Evolutionary conservation across 768 basidiomycete species (phyloP), one percentile per base, ranked within the genome.

Genomic region (Mycena metata): DNA sequence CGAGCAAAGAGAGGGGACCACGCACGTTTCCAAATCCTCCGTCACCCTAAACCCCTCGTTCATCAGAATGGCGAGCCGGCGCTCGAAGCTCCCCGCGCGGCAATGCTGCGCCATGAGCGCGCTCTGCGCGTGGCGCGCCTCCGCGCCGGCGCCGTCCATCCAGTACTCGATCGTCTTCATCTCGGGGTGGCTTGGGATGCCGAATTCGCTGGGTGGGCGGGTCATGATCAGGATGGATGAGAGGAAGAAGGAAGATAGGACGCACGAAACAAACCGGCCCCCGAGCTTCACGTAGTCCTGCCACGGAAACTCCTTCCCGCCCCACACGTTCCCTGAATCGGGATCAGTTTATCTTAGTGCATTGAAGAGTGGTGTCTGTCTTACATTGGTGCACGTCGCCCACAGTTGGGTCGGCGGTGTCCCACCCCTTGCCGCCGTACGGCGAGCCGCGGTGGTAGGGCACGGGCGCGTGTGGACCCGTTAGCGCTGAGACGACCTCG

Each of bases 401-500:
- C 36, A 93, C 82, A 0, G 89, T 92, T 56, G 86, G 85, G 78
- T 96, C 95, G 0, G 83, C 82, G 0, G 91, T 91, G 50, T 84
- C 82, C 80, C 91, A 90, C 3, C 91, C 92, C 64, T 86, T 84
- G 0, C 90, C 90, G 39, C 94, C 94, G 76, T 95, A 97, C 0
- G 96, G 95, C 3, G 92, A 94, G 12, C 92, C 89, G 49, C 93
- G 90, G 78, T 93, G 93, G 79, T 96, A 96, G 52, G 89, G 85
- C 30, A 92, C 82, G 67, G 57, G 84, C 80, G 39, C 39, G 39
- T 76, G 75, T 1, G 83, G 79, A 21, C 79, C 76, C 0, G 84
- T 85, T 15, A 88, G 76, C 0, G 75, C 61, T 7, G 72, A 64
- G 0, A 92, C 88, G 16, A 91, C 79, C 0, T 83, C 77, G 0